Base-by-base conservation (phyloP, 306 rosid species). In the Quercus aquifolioides region DNA sequence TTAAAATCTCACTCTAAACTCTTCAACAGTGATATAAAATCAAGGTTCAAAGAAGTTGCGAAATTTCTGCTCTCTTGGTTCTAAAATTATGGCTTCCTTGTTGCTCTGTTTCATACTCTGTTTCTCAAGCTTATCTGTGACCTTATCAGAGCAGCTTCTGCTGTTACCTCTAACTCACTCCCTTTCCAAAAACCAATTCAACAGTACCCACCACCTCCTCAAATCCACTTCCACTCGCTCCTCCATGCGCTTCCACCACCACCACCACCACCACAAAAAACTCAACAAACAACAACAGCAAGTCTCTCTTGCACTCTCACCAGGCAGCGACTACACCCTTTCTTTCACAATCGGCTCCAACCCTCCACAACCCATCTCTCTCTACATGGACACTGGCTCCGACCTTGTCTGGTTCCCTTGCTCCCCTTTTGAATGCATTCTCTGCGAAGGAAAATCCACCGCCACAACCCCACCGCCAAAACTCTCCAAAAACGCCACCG, bases 331-430 rank as follows among this genome's bases (percentile, higher is more conserved):
- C 73, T 95, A 95, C 73, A 91, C 97, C 1, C 92, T 94, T 1
- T 86, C 97, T 9, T 88, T 94, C 80, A 84, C 84, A 18, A 54
- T 92, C 58, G 94, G 88, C 54, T 71, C 97, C 0, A 17, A 58
- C 72, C 85, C 88, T 78, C 77, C 92, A 1, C 97, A 92, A 54
- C 83, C 77, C 69, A 83, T 92, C 31, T 90, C 95, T 18, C 94
- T 95, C 33, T 95, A 95, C 79, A 92, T 95, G 99, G 99, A 95
- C 86, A 95, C 99, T 0, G 98, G 99, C 19, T 91, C 97, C 67
- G 99, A 95, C 87, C 89, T 95, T 0, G 98, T 95, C 8, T 95
- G 99, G 99, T 89, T 92, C 85, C 99, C 99, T 5, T 95, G 99
- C 58, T 51, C 94, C 12, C 97, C 98, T 1, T 95, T 95, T 76